Conservation (phyloP, 2,329 filamentous ascomycete species). For the Rutstroemia sydowiana region DNA sequence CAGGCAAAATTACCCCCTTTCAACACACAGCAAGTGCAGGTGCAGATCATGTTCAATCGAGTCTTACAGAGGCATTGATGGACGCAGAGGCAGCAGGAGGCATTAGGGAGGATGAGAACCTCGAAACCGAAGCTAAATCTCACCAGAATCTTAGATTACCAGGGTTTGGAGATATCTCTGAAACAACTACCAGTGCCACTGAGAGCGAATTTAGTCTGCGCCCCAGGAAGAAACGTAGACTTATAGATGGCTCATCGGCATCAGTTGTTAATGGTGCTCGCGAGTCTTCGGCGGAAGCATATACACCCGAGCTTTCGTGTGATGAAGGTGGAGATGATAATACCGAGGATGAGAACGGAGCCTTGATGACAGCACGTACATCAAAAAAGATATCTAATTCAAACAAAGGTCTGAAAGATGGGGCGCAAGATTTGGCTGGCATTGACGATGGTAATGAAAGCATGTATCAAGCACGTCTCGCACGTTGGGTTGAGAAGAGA, state of each 20-base stretch:
- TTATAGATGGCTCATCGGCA: constrained; percentile 30
- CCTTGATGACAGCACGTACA: constrained; percentile 34
- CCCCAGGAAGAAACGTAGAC: constrained; percentile 48
- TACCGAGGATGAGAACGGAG: constrained; percentile 28
- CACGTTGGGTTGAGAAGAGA: constrained; percentile 64
- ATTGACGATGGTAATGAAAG: constrained; percentile 87
- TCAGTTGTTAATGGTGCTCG: constrained; percentile 16
- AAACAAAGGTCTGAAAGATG: constrained; percentile 23
- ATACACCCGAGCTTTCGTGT: constrained; percentile 15
- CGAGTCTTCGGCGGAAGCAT: constrained; percentile 23
- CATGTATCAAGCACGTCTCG: constrained; percentile 68
- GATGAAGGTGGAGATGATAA: constrained; percentile 24
- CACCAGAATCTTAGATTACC: constrained; percentile 69
- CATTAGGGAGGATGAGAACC: constrained; percentile 33
- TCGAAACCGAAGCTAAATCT: constrained; percentile 45
- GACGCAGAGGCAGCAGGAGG: constrained; percentile 68
- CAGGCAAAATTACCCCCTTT: constrained; percentile 96
- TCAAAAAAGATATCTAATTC: constrained; percentile 30
- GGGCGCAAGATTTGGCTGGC: constrained; percentile 28
- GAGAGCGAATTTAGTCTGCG: constrained; percentile 51
- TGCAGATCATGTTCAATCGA: constrained; percentile 53
- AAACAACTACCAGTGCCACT: constrained; percentile 27
- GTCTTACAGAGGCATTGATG: constrained; percentile 68
- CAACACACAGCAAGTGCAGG: constrained; percentile 56
- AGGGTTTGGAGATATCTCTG: constrained; percentile 54